Conservation (phyloP, 257 asterid species). For the Lavandula angustifolia region DNA sequence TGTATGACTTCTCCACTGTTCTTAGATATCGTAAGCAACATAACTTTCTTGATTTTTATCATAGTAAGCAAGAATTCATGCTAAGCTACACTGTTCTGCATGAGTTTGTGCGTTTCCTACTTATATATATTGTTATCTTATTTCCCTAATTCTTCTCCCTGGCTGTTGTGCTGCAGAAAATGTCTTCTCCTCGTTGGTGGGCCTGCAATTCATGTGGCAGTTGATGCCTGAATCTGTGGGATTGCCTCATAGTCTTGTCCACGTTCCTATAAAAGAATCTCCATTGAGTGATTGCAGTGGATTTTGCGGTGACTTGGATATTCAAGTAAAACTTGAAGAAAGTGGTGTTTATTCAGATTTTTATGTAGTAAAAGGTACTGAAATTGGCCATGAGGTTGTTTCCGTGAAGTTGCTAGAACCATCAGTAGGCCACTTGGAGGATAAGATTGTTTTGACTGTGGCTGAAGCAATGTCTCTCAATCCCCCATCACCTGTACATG, state of each 20-base stretch:
- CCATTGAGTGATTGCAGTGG: constrained; percentile 93
- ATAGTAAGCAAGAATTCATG: background rate
- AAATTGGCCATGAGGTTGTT: constrained; percentile 86
- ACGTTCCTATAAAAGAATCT: constrained; percentile 85
- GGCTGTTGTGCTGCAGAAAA: constrained; percentile 60
- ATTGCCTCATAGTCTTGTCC: constrained; percentile 68
- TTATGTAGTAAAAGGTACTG: constrained; percentile 78
- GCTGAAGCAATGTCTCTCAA: constrained; percentile 96
- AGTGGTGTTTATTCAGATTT: constrained; percentile 83
- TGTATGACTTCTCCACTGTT: background rate
- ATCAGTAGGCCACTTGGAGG: constrained; percentile 53
- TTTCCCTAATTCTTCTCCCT: background rate
- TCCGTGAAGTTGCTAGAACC: constrained; percentile 77
- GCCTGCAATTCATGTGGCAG: constrained; percentile 79
- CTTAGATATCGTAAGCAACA: background rate
- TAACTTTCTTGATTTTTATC: background rate
- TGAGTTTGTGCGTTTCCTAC: background rate
- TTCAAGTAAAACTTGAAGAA: constrained; percentile 81
- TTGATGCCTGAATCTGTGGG: constrained; percentile 67
- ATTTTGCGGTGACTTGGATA: constrained; percentile 82
- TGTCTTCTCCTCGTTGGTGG: constrained; percentile 88
- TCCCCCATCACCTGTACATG: constrained; percentile 87
- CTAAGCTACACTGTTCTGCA: constrained; percentile 20
- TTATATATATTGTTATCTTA: constrained; percentile 7
- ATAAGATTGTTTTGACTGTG: constrained; percentile 75